phyloP scores from a whole-genome alignment of 345 rosid species.

The Stellera chamaejasme region DNA sequence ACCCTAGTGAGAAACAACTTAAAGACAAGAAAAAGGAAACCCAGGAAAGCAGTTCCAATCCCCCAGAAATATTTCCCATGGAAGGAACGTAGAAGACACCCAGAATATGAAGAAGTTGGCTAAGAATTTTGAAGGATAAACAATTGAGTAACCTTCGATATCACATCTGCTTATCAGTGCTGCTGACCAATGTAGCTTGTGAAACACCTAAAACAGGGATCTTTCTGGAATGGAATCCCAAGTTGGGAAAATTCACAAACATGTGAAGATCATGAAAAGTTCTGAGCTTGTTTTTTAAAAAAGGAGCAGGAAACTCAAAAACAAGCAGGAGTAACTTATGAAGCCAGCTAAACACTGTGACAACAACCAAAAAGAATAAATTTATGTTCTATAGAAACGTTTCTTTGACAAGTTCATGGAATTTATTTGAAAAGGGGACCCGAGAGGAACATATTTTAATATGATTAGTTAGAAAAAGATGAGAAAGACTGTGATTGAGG shows the following conservation, averaged over 20 bases:
- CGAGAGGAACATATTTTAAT: not conserved
- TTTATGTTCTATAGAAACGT: conserved; percentile 1
- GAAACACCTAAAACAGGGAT: no score
- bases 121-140: not conserved
- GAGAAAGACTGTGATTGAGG: not conserved
- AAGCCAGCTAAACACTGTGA: conserved; percentile 16
- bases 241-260: not conserved
- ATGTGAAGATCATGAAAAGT: not conserved
- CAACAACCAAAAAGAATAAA: conserved; percentile 8
- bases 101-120: not conserved
- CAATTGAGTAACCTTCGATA: no score
- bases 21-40: conserved; percentile 23
- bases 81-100: not conserved
- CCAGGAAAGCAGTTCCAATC: conserved; percentile 16
- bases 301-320: not conserved
- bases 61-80: conserved; percentile 23
- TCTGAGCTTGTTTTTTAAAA: not conserved
- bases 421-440: conserved; percentile 6
- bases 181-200: no score
- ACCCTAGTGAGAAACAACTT: conserved; percentile 31
- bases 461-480: not conserved
- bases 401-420: conserved; percentile 22
- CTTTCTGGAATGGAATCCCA: no score
- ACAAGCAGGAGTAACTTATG: conserved; percentile 9
- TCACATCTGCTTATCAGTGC: no score